Evolutionary conservation across 2,329 filamentous ascomycete species (phyloP).

Genomic region (Pseudogymnoascus verrucosus): DNA sequence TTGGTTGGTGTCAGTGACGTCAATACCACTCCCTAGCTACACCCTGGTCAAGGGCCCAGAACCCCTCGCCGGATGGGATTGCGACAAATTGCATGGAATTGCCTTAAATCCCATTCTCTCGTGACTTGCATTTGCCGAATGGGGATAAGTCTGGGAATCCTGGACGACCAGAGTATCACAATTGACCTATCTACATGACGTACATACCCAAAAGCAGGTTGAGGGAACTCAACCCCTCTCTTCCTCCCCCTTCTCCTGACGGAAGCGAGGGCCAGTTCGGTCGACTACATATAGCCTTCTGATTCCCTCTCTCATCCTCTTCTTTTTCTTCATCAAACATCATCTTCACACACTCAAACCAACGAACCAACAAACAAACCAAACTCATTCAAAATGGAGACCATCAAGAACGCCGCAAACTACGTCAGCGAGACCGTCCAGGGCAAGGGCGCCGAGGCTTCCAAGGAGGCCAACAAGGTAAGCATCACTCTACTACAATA

Average conservation of each 20-base stretch:
- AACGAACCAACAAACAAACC: constrained; percentile 8
- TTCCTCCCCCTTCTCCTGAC: neutral
- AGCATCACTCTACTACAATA: constrained; percentile 11
- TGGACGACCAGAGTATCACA: neutral
- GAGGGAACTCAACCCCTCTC: neutral
- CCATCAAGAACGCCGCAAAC: constrained; percentile 43
- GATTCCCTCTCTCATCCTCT: constrained; percentile 10
- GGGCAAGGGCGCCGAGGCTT: constrained; percentile 38
- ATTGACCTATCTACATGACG: neutral
- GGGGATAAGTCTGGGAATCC: neutral
- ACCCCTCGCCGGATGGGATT: neutral
- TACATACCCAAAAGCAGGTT: neutral
- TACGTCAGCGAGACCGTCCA: constrained; percentile 48
- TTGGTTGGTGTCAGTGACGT: neutral
- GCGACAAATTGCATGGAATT: neutral
- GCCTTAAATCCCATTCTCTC: neutral
- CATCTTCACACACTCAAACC: constrained; percentile 17
- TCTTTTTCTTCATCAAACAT: constrained; percentile 14
- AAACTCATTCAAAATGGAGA: constrained; percentile 27
- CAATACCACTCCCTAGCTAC: neutral
- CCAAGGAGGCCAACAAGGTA: constrained; percentile 53
- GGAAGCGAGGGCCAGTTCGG: neutral
- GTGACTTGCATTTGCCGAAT: neutral
- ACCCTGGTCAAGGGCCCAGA: constrained; percentile 1
- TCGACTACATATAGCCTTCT: constrained; percentile 10